A percentile compares a stretch with the other conserved stretches of the same genome.
These are phyloP conservation scores for Globisporangium splendens DNA, from an alignment of 352 stramenopile genomes.

Conservation along the genomic window DNA sequence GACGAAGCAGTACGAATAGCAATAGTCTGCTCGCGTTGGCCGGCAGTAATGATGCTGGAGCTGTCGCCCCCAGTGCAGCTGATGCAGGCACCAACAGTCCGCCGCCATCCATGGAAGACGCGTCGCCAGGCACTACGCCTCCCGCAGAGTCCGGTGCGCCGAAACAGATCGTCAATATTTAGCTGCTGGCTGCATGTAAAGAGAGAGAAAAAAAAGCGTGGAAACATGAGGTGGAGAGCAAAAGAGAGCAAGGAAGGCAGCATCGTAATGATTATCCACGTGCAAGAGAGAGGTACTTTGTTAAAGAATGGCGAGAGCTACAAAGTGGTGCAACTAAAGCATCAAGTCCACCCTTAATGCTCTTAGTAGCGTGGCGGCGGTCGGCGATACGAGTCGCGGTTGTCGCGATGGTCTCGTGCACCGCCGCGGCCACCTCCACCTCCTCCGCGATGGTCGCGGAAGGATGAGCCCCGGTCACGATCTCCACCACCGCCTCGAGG, in stretches of 20 bases:
- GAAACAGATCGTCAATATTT: constrained; percentile 4
- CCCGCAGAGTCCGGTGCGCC: neutral
- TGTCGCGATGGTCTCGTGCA: constrained; percentile 1
- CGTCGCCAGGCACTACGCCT: neutral
- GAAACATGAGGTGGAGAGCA: no score
- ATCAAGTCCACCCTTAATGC: neutral
- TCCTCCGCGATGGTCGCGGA: neutral
- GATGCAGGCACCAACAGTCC: neutral
- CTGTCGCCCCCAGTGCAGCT: neutral
- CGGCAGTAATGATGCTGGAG: no score
- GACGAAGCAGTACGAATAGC: no score
- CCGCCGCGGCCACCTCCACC: neutral
- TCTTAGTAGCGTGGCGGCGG: constrained; percentile 20
- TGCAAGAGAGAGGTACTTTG: no score
- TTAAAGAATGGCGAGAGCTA: neutral
- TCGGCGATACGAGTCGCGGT: constrained; percentile 15
- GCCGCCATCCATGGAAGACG: neutral
- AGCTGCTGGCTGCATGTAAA: constrained; percentile 1
- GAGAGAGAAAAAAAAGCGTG: neutral
- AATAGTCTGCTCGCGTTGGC: no score
- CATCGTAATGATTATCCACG: no score
- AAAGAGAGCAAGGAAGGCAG: no score
- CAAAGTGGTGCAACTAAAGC: neutral
- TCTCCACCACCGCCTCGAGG: constrained; percentile 7
- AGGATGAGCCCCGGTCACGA: constrained; percentile 16